phyloP scores from a whole-genome alignment of 768 basidiomycete genomes.

The Agaricus blazei region DNA sequence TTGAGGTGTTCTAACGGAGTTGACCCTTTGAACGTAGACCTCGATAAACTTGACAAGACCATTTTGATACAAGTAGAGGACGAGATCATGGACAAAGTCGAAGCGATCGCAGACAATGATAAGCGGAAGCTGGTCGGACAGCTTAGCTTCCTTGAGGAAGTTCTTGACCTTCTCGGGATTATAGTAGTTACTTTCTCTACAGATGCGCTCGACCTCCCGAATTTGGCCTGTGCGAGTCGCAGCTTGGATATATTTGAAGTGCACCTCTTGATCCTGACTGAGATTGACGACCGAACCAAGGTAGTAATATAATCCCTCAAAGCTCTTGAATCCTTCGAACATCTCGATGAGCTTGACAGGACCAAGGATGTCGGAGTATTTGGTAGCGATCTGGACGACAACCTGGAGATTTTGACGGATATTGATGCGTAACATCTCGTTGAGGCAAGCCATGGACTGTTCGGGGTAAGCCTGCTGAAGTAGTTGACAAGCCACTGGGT shows the following conservation, averaged over 20 bases:
- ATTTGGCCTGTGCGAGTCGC: conserved; percentile 98
- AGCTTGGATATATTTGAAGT: conserved; percentile 99
- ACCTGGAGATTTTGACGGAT: conserved; percentile 97
- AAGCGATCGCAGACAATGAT: conserved; percentile 99
- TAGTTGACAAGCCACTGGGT: conserved; percentile 91
- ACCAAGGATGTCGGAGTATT: conserved; percentile 97
- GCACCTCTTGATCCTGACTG: conserved; percentile 92
- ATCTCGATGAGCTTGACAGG: conserved; percentile 97
- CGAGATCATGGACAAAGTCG: conserved; percentile 98
- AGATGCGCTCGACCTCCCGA: conserved; percentile 98
- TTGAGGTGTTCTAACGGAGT: conserved; percentile 94
- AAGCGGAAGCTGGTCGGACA: conserved; percentile 92
- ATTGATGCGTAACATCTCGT: conserved; percentile 96
- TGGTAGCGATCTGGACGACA: conserved; percentile 96
- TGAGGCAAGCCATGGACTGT: conserved; percentile 92
- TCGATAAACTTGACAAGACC: conserved; percentile 96
- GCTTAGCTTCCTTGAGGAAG: conserved; percentile 98
- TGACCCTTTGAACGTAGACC: conserved; percentile 99
- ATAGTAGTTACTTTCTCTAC: conserved; percentile 94
- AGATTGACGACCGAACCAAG: conserved; percentile 97
- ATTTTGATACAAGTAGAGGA: conserved; percentile 98
- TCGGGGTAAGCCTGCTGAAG: conserved; percentile 95
- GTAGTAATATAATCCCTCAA: conserved; percentile 98
- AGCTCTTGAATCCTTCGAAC: conserved; percentile 97
- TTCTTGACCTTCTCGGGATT: conserved; percentile 99